phyloP scores from a whole-genome alignment of 257 asterid species.

The Fraxinus anomala region DNA sequence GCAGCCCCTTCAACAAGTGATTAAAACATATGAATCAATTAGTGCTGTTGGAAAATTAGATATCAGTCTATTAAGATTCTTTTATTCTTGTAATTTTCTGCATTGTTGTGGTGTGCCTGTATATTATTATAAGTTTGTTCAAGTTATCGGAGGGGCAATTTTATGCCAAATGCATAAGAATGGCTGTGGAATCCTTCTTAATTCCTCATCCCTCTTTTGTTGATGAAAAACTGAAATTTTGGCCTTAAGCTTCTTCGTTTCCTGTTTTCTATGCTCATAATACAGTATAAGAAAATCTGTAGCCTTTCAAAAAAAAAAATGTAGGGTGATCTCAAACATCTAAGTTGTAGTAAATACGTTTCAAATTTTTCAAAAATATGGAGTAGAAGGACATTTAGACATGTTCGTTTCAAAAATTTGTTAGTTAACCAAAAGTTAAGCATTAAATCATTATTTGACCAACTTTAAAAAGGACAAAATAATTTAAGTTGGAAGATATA shows the following conservation, averaged over 20 bases:
- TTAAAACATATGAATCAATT: slow-evolving; percentile 22
- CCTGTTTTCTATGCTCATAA: not conserved
- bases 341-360: no score
- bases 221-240: slow-evolving; percentile 20
- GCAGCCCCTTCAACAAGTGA: slow-evolving; percentile 48
- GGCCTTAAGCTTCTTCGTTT: not conserved
- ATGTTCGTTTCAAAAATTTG: no score
- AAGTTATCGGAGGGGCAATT: slow-evolving; percentile 16
- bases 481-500: no score
- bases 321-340: no score
- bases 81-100: slow-evolving; percentile 57
- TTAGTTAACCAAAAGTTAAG: no score
- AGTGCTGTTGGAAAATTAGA: slow-evolving; percentile 4
- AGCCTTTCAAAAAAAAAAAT: no score
- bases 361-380: no score
- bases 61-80: slow-evolving; percentile 48
- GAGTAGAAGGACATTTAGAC: no score
- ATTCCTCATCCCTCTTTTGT: slow-evolving; percentile 39
- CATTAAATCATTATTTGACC: no score
- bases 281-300: no score
- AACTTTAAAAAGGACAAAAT: no score
- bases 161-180: slow-evolving; percentile 21
- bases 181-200: slow-evolving; percentile 56
- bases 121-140: slow-evolving; percentile 1
- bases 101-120: slow-evolving; percentile 2